Evolutionary conservation across 345 rosid genomes (phyloP).

Genomic region (Draba incana): DNA sequence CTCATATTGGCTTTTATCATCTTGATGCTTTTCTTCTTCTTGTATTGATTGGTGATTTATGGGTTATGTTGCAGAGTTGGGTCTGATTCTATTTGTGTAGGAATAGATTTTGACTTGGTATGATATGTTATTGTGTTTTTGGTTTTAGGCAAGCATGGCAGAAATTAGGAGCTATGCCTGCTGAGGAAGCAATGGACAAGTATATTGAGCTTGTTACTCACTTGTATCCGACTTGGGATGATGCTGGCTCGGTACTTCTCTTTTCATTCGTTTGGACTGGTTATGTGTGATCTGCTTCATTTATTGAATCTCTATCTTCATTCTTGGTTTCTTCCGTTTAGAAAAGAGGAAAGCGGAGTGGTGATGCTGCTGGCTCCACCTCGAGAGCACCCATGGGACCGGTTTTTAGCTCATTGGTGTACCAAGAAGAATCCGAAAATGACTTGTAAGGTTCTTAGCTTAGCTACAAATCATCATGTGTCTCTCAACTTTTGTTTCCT

Average conservation of each 20-base stretch:
- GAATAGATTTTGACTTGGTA: conserved; percentile 4
- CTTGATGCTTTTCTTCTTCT: background rate
- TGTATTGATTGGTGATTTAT: conserved; percentile 9
- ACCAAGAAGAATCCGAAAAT: conserved; percentile 77
- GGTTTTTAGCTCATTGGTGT: conserved; percentile 82
- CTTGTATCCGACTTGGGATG: conserved; percentile 80
- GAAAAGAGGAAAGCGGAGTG: conserved; percentile 56
- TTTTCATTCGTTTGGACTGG: background rate
- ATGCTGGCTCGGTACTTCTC: conserved; percentile 55
- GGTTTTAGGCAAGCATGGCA: conserved; percentile 88
- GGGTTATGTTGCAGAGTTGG: background rate
- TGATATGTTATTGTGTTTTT: conserved; percentile 5
- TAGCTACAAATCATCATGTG: conserved; percentile 7
- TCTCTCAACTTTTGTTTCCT: background rate
- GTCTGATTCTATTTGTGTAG: background rate
- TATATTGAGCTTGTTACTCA: conserved; percentile 84
- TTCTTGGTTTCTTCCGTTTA: conserved; percentile 22
- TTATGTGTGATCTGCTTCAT: background rate
- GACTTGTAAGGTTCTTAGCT: conserved; percentile 74
- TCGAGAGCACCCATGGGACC: conserved; percentile 80
- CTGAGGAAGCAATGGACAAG: conserved; percentile 94
- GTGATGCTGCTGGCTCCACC: conserved; percentile 47
- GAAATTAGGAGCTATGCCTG: conserved; percentile 90
- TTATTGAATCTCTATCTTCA: conserved; percentile 3
- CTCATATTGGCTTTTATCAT: background rate